Evolutionary conservation across 202 grass and related monocot genomes (phyloP).

Genomic region (Schoenoplectus tabernaemontani): DNA sequence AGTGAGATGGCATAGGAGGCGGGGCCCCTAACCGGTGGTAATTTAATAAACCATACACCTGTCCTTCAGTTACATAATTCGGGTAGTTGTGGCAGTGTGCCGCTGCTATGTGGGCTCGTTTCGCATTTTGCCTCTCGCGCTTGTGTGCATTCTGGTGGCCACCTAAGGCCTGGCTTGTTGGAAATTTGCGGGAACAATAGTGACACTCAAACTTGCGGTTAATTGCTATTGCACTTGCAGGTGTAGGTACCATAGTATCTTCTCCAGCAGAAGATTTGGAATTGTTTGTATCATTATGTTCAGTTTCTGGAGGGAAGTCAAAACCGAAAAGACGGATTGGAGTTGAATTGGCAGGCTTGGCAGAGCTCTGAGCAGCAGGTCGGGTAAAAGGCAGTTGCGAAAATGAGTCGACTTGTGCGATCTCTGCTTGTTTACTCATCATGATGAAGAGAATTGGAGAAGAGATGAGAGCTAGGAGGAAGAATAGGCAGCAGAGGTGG

Average conservation of each 20-base stretch:
- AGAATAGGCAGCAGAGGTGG: not conserved
- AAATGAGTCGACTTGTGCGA: slow-evolving; percentile 50
- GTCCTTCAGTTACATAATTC: slow-evolving; percentile 31
- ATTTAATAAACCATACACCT: slow-evolving; percentile 60
- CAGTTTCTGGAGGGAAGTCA: slow-evolving; percentile 50
- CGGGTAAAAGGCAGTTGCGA: slow-evolving; percentile 58
- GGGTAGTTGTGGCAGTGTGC: slow-evolving; percentile 47
- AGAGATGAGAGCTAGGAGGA: not conserved
- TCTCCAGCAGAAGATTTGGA: slow-evolving; percentile 27
- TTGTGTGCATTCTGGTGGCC: slow-evolving; percentile 89
- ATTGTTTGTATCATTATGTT: slow-evolving; percentile 32
- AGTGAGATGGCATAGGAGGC: slow-evolving; percentile 28
- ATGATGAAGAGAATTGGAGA: not conserved
- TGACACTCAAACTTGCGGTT: slow-evolving; percentile 74
- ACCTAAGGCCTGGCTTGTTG: slow-evolving; percentile 82
- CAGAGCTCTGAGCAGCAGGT: not conserved
- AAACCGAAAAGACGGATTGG: slow-evolving; percentile 78
- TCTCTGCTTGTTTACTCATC: slow-evolving; percentile 22
- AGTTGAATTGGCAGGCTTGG: slow-evolving; percentile 29
- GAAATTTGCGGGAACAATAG: slow-evolving; percentile 99
- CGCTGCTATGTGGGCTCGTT: slow-evolving; percentile 55
- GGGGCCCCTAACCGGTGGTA: slow-evolving; percentile 32
- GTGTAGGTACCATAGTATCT: not conserved
- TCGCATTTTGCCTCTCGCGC: slow-evolving; percentile 77
- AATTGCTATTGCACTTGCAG: not conserved